Evolutionary conservation across 2,329 filamentous ascomycete genomes (phyloP), one percentile per base, ranked within the genome.

Genomic region (Tolypocladium tundrense): DNA sequence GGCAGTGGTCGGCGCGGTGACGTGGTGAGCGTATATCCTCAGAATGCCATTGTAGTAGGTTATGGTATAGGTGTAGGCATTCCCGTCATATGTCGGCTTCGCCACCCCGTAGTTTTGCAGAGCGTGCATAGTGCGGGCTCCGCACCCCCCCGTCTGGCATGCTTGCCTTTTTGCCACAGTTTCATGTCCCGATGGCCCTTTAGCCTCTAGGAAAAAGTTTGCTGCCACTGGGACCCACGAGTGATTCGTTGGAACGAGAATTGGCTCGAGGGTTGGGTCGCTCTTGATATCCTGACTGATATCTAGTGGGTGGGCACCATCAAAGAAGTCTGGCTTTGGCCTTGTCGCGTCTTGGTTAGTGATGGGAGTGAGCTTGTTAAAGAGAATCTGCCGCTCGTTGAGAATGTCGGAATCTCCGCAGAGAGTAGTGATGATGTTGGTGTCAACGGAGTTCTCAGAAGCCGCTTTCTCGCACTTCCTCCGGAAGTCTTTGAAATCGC

Each of bases 121-220:
- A n/a, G 9, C 64, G 55, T 73, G 68, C 59, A 77, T 74, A 11
- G 60, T 72, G 35, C 72, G 68, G 35, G 72, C 65, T 42, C 72
- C 72, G 24, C 66, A 53, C 3, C 73, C 72, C 43, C 73, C 71
- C 58, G 77, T 66, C 53, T 74, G 70, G 54, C 65, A 66, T 56
- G 69, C 73, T 59, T 76, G 73, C 35, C 68, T 66, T 48, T 14
- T 63, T 14, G 67, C 70, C 7, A 72, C 10, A 45, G 60, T 65
- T 4, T 70, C 70, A 57, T 70, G 21, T 24, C 21, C 21, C 21
- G 2, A 57, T 10, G 69, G 71, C 1, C 69, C 71, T 59, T 77
- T 77, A 0, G 63, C 69, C 54, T 72, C 71, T 1, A 77, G 24
- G 58, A 78, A 77, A 58, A 77, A 73, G 63, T 77, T 77, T 3